Evolutionary conservation across 257 asterid genomes (phyloP).

Genomic region (Rauvolfia tetraphylla): DNA sequence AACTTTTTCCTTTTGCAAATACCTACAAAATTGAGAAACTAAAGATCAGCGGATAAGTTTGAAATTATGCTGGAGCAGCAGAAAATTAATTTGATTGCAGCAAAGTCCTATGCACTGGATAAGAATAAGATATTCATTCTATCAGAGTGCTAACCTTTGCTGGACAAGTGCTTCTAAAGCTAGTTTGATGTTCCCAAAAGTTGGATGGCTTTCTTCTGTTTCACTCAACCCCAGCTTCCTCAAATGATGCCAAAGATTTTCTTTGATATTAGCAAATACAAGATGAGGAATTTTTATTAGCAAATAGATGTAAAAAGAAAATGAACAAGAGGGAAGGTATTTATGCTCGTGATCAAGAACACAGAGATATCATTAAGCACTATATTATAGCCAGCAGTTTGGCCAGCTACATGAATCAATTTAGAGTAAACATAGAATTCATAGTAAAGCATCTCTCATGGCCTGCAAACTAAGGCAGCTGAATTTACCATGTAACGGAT

Average conservation of each 20-base stretch:
- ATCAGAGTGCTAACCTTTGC: conserved; percentile 55
- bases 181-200: conserved; percentile 51
- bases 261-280: conserved; percentile 33
- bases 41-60: conserved; percentile 3
- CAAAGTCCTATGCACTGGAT: background rate
- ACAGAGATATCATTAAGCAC: background rate
- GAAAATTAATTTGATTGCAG: background rate
- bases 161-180: conserved; percentile 78
- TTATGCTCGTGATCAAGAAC: background rate
- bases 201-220: conserved; percentile 70
- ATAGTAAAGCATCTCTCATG: background rate
- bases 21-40: conserved; percentile 39
- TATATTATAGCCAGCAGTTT: background rate
- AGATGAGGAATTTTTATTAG: background rate
- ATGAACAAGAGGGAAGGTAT: background rate
- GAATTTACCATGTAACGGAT: background rate
- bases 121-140: conserved; percentile 1
- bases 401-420: background rate
- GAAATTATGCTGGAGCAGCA: background rate
- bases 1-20: conserved; percentile 79
- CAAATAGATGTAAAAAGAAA: background rate
- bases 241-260: conserved; percentile 86
- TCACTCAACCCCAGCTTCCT: conserved; percentile 75
- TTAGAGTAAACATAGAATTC: background rate
- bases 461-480: background rate